A percentile compares a stretch with the other conserved stretches of the same genome.
Conservation (phyloP, 305 asterid genomes). For the Solanum hybrid region DNA sequence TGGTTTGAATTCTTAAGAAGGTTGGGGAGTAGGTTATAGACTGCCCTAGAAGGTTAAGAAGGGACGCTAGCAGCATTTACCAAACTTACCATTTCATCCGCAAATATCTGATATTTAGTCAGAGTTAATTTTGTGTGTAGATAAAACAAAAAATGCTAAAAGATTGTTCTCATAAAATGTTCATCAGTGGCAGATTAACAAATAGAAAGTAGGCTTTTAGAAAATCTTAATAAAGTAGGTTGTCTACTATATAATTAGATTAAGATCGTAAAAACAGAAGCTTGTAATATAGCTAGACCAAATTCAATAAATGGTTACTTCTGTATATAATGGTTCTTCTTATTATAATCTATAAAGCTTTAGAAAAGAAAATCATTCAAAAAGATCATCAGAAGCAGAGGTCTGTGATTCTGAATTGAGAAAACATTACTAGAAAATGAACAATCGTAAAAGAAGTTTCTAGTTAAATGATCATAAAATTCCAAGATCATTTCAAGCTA, state of each 20-base stretch:
- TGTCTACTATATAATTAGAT: too few species aligned
- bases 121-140: background rate
- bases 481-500: background rate
- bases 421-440: background rate
- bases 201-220: background rate
- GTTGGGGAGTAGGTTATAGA: background rate
- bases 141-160: background rate
- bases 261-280: too few species aligned
- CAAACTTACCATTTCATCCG: background rate
- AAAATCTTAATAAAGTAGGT: background rate
- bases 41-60: background rate
- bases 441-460: background rate
- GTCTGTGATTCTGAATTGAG: background rate
- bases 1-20: background rate
- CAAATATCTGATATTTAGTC: background rate
- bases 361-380: background rate
- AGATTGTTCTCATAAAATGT: background rate
- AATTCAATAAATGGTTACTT: background rate
- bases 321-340: background rate
- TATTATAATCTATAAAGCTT: background rate
- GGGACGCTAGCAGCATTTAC: background rate
- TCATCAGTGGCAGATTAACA: background rate
- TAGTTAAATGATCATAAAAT: background rate
- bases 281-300: too few species aligned
- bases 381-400: background rate